These are phyloP conservation scores for Akanthomyces uredinophilus DNA, from an alignment of 2,329 filamentous ascomycete species.

Conservation along the genomic window DNA sequence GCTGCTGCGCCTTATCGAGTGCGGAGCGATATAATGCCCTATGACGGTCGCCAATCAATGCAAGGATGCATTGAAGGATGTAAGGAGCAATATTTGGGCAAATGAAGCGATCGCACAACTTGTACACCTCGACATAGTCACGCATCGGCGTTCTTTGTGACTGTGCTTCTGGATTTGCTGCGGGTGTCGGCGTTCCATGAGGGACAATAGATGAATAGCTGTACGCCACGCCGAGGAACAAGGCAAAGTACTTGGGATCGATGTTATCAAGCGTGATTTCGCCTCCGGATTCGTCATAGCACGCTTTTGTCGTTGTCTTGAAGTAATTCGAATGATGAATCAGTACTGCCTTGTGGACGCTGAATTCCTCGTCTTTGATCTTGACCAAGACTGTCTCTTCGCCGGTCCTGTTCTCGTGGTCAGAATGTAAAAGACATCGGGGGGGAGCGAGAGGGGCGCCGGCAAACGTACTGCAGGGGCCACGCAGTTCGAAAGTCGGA, in stretches of 20 bases:
- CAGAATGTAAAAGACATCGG: neutral
- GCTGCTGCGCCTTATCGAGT: constrained; percentile 25
- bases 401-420: constrained; percentile 21
- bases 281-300: constrained; percentile 25
- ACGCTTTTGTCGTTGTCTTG: constrained; percentile 23
- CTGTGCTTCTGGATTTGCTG: constrained; percentile 23
- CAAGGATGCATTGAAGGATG: constrained; percentile 27
- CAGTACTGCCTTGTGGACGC: constrained; percentile 27
- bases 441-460: neutral
- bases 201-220: constrained; percentile 30
- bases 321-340: constrained; percentile 32
- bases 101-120: constrained; percentile 33
- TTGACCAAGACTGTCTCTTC: constrained; percentile 28
- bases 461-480: constrained; percentile 28
- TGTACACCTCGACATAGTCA: constrained; percentile 32
- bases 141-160: constrained; percentile 24
- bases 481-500: constrained; percentile 29
- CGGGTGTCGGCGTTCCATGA: constrained; percentile 22
- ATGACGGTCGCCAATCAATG: constrained; percentile 28
- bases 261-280: constrained; percentile 28
- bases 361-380: constrained; percentile 26
- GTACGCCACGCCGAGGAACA: constrained; percentile 32
- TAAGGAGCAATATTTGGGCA: constrained; percentile 26
- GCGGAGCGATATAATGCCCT: constrained; percentile 27
- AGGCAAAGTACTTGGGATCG: constrained; percentile 28